These are phyloP conservation scores for Xylariaceae sp. DNA, from an alignment of 2,329 filamentous ascomycete species.

Conservation along the genomic window DNA sequence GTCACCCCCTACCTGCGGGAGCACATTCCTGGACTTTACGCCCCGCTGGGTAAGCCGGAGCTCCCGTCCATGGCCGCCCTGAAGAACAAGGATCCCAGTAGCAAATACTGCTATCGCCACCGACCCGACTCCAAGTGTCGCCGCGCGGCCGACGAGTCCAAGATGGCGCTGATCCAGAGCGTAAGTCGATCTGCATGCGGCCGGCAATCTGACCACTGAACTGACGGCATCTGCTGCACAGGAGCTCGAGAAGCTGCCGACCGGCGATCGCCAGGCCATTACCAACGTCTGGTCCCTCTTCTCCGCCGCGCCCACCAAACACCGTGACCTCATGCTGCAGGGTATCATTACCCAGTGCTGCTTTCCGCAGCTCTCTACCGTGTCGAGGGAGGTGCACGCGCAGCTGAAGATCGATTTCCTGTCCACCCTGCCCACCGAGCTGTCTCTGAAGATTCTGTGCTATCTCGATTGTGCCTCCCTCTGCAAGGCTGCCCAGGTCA, in stretches of 20 bases:
- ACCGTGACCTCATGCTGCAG: conserved; percentile 92
- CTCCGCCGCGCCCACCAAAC: conserved; percentile 87
- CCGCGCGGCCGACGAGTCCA: conserved; percentile 84
- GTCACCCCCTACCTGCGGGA: conserved; percentile 83
- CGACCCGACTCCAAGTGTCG: conserved; percentile 89
- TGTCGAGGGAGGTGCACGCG: conserved; percentile 84
- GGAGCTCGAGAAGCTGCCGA: conserved; percentile 75
- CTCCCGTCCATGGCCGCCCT: conserved; percentile 30
- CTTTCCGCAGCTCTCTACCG: conserved; percentile 90
- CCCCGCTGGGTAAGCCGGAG: conserved; percentile 60
- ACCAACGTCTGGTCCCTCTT: conserved; percentile 97
- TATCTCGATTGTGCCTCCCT: conserved; percentile 90
- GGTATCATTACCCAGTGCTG: conserved; percentile 95
- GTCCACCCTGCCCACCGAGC: conserved; percentile 76
- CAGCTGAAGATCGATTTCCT: conserved; percentile 98
- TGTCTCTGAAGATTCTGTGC: conserved; percentile 88
- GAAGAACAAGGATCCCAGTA: conserved; percentile 56
- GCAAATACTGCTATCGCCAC: conserved; percentile 93
- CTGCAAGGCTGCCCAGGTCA: conserved; percentile 94
- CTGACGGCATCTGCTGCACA: conserved; percentile 31
- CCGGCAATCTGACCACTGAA: background rate
- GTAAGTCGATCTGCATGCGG: conserved; percentile 41
- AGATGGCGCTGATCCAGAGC: conserved; percentile 90
- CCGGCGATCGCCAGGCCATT: conserved; percentile 87
- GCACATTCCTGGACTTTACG: conserved; percentile 85